Evolutionary conservation across 495 filamentous ascomycete genomes (phyloP).

Genomic region (Letharia lupina): DNA sequence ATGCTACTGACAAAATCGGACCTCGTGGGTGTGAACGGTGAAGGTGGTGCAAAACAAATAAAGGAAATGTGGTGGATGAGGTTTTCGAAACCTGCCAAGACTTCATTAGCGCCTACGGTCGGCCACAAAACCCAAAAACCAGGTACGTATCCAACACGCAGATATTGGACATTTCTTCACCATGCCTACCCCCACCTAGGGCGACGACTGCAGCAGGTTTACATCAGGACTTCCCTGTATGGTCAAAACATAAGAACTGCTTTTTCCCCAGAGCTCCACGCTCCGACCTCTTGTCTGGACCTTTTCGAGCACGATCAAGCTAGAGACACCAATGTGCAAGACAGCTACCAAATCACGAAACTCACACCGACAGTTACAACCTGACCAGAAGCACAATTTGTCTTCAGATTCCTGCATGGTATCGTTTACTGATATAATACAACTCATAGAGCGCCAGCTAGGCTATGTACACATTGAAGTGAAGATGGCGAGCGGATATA

Average conservation of each 20-base stretch:
- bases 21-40: not conserved
- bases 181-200: not conserved
- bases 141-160: not conserved
- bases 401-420: not conserved
- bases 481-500: slow-evolving; percentile 8
- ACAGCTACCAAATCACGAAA: not conserved
- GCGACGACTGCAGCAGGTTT: not conserved
- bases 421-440: slow-evolving; percentile 12
- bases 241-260: not conserved
- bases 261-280: not conserved
- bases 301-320: not conserved
- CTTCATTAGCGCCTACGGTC: not conserved
- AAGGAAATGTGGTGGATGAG: not conserved
- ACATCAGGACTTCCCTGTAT: not conserved
- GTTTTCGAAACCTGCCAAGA: not conserved
- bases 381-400: not conserved
- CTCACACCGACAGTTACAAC: too few species aligned
- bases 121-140: not conserved
- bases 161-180: not conserved
- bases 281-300: too few species aligned
- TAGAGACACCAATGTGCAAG: not conserved
- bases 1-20: not conserved
- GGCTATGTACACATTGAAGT: slow-evolving; percentile 14
- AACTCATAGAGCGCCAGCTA: slow-evolving; percentile 8
- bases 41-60: not conserved